Conservation (phyloP, 2,329 filamentous ascomycete species). For the Biscogniauxia sp. region DNA sequence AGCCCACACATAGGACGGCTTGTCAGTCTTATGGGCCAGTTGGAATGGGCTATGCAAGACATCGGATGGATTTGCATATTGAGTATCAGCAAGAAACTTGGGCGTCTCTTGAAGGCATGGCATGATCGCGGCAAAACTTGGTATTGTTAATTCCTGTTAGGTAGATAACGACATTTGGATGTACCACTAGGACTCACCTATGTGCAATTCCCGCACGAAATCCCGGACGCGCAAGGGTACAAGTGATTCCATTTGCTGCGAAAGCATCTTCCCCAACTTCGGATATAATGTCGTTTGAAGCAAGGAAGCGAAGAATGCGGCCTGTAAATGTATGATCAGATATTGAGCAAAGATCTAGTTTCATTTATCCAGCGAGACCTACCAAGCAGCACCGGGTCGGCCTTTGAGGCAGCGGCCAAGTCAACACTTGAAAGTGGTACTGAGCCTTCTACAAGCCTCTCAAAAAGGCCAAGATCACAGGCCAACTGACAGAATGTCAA, state of each 20-base stretch:
- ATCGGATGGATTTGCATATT: slow-evolving; percentile 5
- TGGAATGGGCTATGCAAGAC: slow-evolving; percentile 11
- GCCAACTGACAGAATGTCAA: not conserved
- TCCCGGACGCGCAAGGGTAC: slow-evolving; percentile 7
- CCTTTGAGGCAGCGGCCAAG: slow-evolving; percentile 1
- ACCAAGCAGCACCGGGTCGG: slow-evolving; percentile 4
- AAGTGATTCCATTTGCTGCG: slow-evolving; percentile 8
- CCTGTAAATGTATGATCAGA: not conserved
- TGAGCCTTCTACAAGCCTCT: not conserved
- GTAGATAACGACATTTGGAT: not conserved
- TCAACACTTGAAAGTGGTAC: not conserved
- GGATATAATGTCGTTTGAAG: slow-evolving; percentile 6
- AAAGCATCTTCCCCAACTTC: slow-evolving; percentile 12
- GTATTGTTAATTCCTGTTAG: not conserved
- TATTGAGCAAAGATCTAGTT: not conserved
- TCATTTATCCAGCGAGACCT: not conserved
- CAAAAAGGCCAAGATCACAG: not conserved
- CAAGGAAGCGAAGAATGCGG: slow-evolving; percentile 10
- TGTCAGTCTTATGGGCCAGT: slow-evolving; percentile 14
- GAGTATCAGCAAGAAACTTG: slow-evolving; percentile 7
- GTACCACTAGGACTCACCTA: not conserved
- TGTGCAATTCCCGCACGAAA: slow-evolving; percentile 12
- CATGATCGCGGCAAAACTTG: slow-evolving; percentile 5
- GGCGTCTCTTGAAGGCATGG: slow-evolving; percentile 7
- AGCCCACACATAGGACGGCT: slow-evolving; percentile 13